These are phyloP conservation scores for Cercospora zeina DNA, from an alignment of 2,329 filamentous ascomycete genomes.

Conservation along the genomic window DNA sequence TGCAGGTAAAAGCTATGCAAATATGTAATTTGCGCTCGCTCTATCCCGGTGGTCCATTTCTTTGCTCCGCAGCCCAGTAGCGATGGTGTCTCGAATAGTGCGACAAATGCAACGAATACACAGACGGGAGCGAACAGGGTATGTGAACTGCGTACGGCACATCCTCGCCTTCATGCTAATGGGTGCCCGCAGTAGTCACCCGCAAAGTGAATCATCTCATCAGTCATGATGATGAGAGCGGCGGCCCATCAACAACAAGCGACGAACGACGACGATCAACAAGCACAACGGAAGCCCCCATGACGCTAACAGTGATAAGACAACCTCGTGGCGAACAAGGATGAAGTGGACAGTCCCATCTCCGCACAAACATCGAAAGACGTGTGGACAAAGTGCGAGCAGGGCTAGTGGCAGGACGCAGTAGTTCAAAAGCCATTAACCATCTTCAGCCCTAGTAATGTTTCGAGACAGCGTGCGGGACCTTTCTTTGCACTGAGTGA, in stretches of 20 bases:
- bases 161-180: not conserved
- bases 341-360: conserved; percentile 1
- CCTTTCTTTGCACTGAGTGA: conserved; percentile 8
- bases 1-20: not conserved
- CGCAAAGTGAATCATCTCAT: not conserved
- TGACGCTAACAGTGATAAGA: not conserved
- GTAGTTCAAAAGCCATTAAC: conserved; percentile 12
- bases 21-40: not conserved
- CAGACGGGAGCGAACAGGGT: not conserved
- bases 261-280: no score
- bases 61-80: not conserved
- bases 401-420: conserved; percentile 15
- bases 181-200: conserved; percentile 15
- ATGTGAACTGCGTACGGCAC: not conserved
- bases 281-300: not conserved
- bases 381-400: conserved; percentile 7
- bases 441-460: conserved; percentile 15
- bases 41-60: not conserved
- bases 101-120: not conserved
- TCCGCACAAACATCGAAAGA: not conserved
- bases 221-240: conserved; percentile 7
- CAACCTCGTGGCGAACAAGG: conserved; percentile 10
- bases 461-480: conserved; percentile 1
- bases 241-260: not conserved
- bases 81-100: not conserved